Evolutionary conservation across 257 asterid genomes (phyloP).

Genomic region (Coffea eugenioides): DNA sequence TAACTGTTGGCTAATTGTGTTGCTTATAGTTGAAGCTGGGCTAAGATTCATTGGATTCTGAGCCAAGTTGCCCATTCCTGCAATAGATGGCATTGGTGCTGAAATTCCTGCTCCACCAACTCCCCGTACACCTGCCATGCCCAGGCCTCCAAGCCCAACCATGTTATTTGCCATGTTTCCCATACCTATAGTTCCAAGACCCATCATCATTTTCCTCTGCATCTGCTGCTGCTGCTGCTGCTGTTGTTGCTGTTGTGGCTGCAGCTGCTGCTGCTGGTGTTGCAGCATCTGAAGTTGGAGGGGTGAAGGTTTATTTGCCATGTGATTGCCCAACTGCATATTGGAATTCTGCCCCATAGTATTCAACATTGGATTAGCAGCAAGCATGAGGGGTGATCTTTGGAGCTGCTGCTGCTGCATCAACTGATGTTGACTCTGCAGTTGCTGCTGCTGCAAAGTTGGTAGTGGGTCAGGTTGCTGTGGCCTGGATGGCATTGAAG

Average conservation of each 20-base stretch:
- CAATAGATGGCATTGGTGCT: conserved; percentile 60
- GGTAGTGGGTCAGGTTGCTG: conserved; percentile 66
- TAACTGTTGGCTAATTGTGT: conserved; percentile 37
- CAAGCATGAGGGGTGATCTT: conserved; percentile 68
- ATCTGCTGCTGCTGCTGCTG: conserved; percentile 30
- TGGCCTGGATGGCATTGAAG: conserved; percentile 58
- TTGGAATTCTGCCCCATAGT: conserved; percentile 59
- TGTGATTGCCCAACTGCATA: conserved; percentile 57
- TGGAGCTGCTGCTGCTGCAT: conserved; percentile 60
- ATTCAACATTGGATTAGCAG: conserved; percentile 61
- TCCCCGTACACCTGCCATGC: conserved; percentile 72
- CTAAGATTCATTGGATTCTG: conserved; percentile 59
- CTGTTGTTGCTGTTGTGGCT: conserved; percentile 48
- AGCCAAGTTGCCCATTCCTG: conserved; percentile 62
- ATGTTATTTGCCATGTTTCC: conserved; percentile 67
- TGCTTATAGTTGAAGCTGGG: conserved; percentile 55
- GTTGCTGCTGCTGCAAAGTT: conserved; percentile 47
- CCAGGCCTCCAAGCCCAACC: conserved; percentile 73
- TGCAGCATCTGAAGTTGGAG: conserved; percentile 70
- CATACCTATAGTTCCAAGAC: conserved; percentile 70
- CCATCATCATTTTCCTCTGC: conserved; percentile 79
- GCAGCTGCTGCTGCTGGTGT: conserved; percentile 51
- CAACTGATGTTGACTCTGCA: conserved; percentile 41
- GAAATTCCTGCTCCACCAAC: conserved; percentile 68
- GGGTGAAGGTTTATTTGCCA: conserved; percentile 49